These are phyloP conservation scores for Centaurea solstitialis DNA, from an alignment of 129 eudicot species.

Conservation along the genomic window DNA sequence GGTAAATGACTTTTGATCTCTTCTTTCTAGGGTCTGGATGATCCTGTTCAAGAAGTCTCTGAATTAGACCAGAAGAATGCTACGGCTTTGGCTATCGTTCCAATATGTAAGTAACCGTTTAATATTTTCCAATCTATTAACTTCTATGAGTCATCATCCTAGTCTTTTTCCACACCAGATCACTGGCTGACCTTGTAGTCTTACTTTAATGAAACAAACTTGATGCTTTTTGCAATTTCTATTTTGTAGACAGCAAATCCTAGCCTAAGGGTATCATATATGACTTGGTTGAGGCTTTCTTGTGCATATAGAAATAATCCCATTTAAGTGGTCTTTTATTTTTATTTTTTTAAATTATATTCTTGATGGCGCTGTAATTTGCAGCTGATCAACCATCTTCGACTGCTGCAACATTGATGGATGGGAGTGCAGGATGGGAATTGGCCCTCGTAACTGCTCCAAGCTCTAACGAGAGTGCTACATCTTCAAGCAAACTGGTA, in stretches of 20 bases:
- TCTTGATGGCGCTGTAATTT: constrained; percentile 21
- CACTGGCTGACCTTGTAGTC: neutral
- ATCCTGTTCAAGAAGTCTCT: constrained; percentile 59
- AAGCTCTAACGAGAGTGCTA: constrained; percentile 65
- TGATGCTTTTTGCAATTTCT: neutral
- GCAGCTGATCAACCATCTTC: constrained; percentile 50
- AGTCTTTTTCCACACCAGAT: neutral
- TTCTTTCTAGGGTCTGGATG: constrained; percentile 58
- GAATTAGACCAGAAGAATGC: constrained; percentile 73
- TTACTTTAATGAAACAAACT: neutral
- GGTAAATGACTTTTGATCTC: neutral
- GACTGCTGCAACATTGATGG: constrained; percentile 39
- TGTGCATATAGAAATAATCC: neutral
- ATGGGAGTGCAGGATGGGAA: constrained; percentile 91
- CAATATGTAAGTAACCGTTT: constrained; percentile 52
- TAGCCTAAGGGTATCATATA: neutral
- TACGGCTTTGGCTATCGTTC: constrained; percentile 71
- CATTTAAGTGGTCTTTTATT: neutral
- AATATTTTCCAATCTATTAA: neutral
- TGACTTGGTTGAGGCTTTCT: neutral
- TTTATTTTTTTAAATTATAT: neutral
- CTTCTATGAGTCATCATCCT: neutral
- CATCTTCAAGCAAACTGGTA: constrained; percentile 72
- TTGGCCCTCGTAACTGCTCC: constrained; percentile 87
- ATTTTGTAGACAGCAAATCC: neutral